Evolutionary conservation across 2,329 filamentous ascomycete species (phyloP), one percentile per base, ranked within the genome.

Genomic region (Colletotrichum destructivum): DNA sequence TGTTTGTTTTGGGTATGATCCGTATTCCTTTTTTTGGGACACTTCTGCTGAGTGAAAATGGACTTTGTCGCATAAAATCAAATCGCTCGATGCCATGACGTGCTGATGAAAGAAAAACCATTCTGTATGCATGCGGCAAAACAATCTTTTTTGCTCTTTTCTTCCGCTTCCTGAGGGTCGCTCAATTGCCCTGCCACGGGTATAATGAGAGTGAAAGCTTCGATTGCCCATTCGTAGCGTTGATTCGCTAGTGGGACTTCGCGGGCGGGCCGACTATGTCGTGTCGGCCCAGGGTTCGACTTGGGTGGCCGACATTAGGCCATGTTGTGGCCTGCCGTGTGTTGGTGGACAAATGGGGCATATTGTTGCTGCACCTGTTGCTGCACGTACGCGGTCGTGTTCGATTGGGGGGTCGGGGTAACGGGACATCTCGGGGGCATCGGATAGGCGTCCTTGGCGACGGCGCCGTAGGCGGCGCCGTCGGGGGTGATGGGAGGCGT

Each of bases 401-500:
- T 81, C 74, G 84, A 80, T 75, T 84, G 82, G 26, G 89, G 89
- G 21, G 89, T 90, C 13, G 90, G 90, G 2, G 90, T 92, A 54
- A 91, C 88, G 0, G 90, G 90, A 76, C 89, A 91, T 66, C 89
- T 84, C 26, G 87, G 86, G 21, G 87, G 85, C 40, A 86, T 64
- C 31, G 82, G 80, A 75, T 88, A 87, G 4, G 76, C 78, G 62
- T 88, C 87, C 77, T 87, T 87, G 61, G 81, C 79, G 76, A 82
- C 81, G 60, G 82, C 82, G 40, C 81, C 84, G 64, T 90, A 90
- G 75, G 84, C 86, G 62, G 88, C 86, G 9, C 90, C 89, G 73
- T 96, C 94, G 5, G 94, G 94, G 0, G 94, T 96, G 79, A 96
- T 96, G 1, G 94, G 94, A 35, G 94, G 94, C 18, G 94, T 96